These are phyloP conservation scores for Dipodascus geniculatus DNA, from an alignment of 805 yeast genomes.

Conservation along the genomic window DNA sequence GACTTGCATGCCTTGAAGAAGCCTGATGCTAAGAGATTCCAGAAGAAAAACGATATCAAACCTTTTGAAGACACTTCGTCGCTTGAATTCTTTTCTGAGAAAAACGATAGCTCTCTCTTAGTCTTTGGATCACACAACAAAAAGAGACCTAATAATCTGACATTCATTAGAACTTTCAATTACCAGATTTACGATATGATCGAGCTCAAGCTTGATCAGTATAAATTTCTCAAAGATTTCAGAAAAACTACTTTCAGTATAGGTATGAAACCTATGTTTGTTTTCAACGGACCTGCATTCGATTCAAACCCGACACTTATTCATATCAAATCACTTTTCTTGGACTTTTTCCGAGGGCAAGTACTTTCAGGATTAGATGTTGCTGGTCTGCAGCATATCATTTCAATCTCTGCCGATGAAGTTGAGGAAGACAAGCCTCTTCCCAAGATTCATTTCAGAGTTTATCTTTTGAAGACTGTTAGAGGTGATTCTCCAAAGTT, in stretches of 20 bases:
- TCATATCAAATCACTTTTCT: constrained; percentile 76
- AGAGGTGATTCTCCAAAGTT: constrained; percentile 57
- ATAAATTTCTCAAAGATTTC: constrained; percentile 70
- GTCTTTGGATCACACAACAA: constrained; percentile 73
- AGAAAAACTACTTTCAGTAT: constrained; percentile 66
- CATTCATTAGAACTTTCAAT: constrained; percentile 83
- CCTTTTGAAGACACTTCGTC: constrained; percentile 87
- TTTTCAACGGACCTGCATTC: constrained; percentile 85
- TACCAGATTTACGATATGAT: constrained; percentile 88
- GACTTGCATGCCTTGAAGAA: constrained; percentile 85
- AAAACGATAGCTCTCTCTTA: constrained; percentile 80
- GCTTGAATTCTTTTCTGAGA: constrained; percentile 86
- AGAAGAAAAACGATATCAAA: constrained; percentile 75
- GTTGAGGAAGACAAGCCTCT: constrained; percentile 60
- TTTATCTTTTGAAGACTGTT: constrained; percentile 71
- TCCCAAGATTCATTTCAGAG: constrained; percentile 83
- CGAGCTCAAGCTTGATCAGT: constrained; percentile 63
- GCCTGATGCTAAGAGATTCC: constrained; percentile 78
- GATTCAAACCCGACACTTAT: constrained; percentile 78
- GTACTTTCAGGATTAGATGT: constrained; percentile 76
- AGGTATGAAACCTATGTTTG: constrained; percentile 90
- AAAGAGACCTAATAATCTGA: constrained; percentile 85
- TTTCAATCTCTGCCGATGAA: constrained; percentile 68
- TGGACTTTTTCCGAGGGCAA: constrained; percentile 88
- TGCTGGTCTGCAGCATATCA: constrained; percentile 87